Base-by-base conservation (phyloP, 139 green algal genomes). In the Prasinococcaceae sp. region DNA sequence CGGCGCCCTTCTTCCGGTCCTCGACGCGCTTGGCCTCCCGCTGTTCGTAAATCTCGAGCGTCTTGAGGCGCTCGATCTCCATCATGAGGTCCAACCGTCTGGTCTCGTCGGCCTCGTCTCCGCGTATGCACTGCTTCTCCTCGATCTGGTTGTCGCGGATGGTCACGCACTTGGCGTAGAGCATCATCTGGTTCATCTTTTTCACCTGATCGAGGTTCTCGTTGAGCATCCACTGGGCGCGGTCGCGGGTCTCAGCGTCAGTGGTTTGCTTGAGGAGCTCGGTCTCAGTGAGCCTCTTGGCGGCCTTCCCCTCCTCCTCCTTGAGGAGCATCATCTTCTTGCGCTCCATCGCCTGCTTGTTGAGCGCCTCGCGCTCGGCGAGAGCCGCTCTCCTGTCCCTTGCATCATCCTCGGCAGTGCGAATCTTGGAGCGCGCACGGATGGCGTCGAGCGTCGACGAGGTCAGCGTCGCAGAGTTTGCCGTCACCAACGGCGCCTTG, bases 151-250 rank as follows among this genome's bases (percentile, higher is more conserved):
- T 67, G 58, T 92, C 82, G 2, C 84, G 68, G 43, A 89, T 80
- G 14, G 77, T 83, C 3, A 86, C 79, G 53, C 82, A 92, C 60
- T 88, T 86, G 53, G 72, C 71, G 72, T 89, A 90, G 10, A 84
- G 75, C 62, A 90, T 66, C 79, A 92, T 94, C 55, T 83, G 75
- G 63, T 90, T 94, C 84, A 94, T 94, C 58, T 70, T 58, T 72
- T 92, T 92, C 25, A 87, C 79, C 22, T 79, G 74, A 47, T 86
- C 74, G 5, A 83, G 77, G 60, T 85, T 58, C 66, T 88, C 74
- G 64, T 86, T 75, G 55, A 84, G 63, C 40, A 53, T 3, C 9
- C 47, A 29, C 32, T 30, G n/a, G 30, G 58, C 48, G 6, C 25
- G 23, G 3, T 9, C 23, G 24, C 33, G 23, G 3, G 47, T 57